Evolutionary conservation across 2,329 filamentous ascomycete genomes (phyloP), one percentile per base, ranked within the genome.

Genomic region (Verticillium nonalfalfae): DNA sequence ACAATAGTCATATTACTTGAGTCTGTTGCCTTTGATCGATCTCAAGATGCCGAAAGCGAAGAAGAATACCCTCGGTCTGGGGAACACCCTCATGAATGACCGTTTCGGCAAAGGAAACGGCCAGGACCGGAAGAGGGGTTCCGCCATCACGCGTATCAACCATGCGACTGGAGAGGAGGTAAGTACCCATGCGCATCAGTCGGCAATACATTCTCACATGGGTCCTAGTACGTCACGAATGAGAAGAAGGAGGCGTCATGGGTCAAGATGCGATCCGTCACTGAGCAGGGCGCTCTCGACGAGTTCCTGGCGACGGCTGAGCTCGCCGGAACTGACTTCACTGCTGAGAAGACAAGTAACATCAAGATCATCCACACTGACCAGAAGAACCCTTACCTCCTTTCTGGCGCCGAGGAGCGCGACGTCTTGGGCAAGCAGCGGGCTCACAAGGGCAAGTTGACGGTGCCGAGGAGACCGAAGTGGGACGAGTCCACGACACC

Each of bases 181-280:
- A 72, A 58, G 75, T 50, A 63, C 45, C n/a, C 45, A 21, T 18
- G 7, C 3, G 9, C 45, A 10, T 18, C 6, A 50, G 15, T 21
- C n/a, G n/a, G 21, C 18, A 15, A n/a, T 21, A 58, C n/a, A n/a
- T 9, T 21, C 45, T 50, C 45, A 50, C n/a, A n/a, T n/a, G 7
- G 18, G 7, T 10, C 15, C 50, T 65, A 90, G 81, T 99, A 99
- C 75, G 87, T 98, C 69, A 95, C 92, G 57, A 97, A 96, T 74
- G 89, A 90, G 66, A 88, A 87, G 68, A 88, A 96, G 73, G 93
- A 98, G 79, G 95, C 94, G 39, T 85, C 91, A 68, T 99, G 93
- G 93, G 92, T 98, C 72, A 99, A 98, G 82, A 98, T 99, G 95
- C 92, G 94, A 79, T 97, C 92, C 74, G 91, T 99, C 68, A 99